These are phyloP conservation scores for Mucor saturninus DNA, from an alignment of 371 early-diverging fungal genomes.

Conservation along the genomic window DNA sequence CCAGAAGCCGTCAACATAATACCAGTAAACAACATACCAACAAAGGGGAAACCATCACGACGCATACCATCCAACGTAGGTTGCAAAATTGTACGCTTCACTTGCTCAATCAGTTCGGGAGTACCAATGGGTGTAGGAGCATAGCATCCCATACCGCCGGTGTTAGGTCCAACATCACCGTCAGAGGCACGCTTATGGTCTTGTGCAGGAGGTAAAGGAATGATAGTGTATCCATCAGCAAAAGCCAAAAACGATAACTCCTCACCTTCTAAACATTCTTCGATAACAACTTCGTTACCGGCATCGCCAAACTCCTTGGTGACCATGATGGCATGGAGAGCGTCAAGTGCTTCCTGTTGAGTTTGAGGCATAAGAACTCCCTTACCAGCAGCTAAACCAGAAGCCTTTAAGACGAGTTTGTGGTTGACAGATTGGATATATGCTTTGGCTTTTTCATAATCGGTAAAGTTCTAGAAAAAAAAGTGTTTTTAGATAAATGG, in stretches of 20 bases:
- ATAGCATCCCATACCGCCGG: conserved; percentile 99
- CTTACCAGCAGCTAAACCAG: conserved; percentile 97
- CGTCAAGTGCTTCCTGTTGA: conserved; percentile 87
- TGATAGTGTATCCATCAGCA: conserved; percentile 95
- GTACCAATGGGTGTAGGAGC: conserved; percentile 95
- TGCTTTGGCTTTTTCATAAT: conserved; percentile 77
- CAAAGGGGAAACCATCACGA: conserved; percentile 92
- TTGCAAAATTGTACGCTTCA: conserved; percentile 82
- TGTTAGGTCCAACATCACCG: conserved; percentile 95
- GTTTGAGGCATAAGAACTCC: conserved; percentile 92
- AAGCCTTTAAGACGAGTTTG: conserved; percentile 88
- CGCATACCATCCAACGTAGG: conserved; percentile 97
- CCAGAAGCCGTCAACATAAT: conserved; percentile 91
- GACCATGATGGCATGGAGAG: conserved; percentile 87
- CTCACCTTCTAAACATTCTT: conserved; percentile 92
- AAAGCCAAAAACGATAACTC: conserved; percentile 92
- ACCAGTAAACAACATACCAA: conserved; percentile 97
- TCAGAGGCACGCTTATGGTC: conserved; percentile 97
- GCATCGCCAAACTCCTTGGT: conserved; percentile 89
- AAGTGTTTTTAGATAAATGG: neutral
- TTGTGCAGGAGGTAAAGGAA: conserved; percentile 91
- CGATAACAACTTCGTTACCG: conserved; percentile 92
- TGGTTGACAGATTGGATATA: conserved; percentile 67
- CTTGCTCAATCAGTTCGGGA: conserved; percentile 67
- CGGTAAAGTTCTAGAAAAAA: conserved; percentile 75